These are phyloP conservation scores for Prunus davidiana DNA, from an alignment of 306 rosid species.

Conservation along the genomic window DNA sequence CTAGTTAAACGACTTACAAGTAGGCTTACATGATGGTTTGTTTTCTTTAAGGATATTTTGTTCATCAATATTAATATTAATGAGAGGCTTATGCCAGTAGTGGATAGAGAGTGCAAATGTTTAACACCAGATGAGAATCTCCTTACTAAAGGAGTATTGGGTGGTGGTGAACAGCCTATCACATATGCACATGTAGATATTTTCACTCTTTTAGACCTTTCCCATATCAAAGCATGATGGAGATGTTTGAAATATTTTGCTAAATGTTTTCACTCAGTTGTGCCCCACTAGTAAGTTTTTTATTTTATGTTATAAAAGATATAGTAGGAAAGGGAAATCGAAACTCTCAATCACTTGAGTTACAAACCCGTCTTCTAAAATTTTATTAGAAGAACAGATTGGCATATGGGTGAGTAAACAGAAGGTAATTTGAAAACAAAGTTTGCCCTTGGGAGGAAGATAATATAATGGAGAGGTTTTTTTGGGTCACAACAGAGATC, in stretches of 20 bases:
- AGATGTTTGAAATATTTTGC: not conserved
- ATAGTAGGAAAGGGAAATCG: too few species aligned
- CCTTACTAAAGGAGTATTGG: not conserved
- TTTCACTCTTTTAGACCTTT: not conserved
- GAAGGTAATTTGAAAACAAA: not conserved
- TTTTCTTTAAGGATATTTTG: too few species aligned
- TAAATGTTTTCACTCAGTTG: not conserved
- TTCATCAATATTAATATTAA: too few species aligned
- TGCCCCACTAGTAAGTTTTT: not conserved
- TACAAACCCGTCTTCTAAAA: too few species aligned
- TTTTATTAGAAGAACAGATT: too few species aligned
- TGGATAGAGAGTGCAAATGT: not conserved
- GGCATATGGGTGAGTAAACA: too few species aligned
- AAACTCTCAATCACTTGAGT: too few species aligned
- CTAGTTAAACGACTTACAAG: too few species aligned
- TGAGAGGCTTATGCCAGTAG: not conserved
- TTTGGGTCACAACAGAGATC: conserved; percentile 4
- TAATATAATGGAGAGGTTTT: conserved; percentile 7
- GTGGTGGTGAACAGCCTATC: not conserved
- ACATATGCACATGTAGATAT: not conserved
- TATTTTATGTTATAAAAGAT: too few species aligned
- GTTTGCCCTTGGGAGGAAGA: conserved; percentile 1
- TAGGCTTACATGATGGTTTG: too few species aligned
- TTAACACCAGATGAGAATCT: not conserved
- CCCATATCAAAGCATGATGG: not conserved